These are phyloP conservation scores for Ailanthus altissimus DNA, from an alignment of 345 rosid species.

Conservation along the genomic window DNA sequence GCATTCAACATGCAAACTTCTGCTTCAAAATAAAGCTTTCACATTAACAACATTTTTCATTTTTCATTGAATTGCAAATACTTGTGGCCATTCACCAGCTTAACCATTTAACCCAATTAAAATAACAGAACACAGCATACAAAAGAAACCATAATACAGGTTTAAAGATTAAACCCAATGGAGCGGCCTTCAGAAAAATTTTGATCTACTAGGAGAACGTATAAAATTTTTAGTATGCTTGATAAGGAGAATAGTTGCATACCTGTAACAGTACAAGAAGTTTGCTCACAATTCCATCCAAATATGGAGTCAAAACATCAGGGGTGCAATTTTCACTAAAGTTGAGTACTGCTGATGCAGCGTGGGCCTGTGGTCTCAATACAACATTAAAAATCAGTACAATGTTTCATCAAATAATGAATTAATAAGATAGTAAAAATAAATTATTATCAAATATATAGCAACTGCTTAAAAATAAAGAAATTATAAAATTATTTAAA, in stretches of 20 bases:
- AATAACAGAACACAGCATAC: neutral
- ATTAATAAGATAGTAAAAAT: neutral
- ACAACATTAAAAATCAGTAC: neutral
- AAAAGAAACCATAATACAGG: neutral
- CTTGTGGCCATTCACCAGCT: neutral
- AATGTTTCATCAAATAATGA: neutral
- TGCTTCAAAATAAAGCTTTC: neutral
- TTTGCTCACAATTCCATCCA: constrained; percentile 74
- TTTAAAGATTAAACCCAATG: neutral
- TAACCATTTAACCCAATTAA: neutral
- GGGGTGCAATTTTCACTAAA: constrained; percentile 76
- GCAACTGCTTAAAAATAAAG: constrained; percentile 13
- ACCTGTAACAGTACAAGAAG: constrained; percentile 77
- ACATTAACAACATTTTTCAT: neutral
- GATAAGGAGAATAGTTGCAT: neutral
- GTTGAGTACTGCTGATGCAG: constrained; percentile 79
- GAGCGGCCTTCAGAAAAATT: neutral
- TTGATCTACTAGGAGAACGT: neutral
- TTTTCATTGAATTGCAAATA: neutral
- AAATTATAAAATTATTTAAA: neutral
- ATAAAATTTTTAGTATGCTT: neutral
- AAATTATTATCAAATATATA: constrained; percentile 17
- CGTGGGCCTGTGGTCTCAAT: constrained; percentile 53
- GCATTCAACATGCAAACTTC: neutral
- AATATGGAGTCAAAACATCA: constrained; percentile 61